Conservation (phyloP, 2,329 filamentous ascomycete genomes). For the Knufia petricola region DNA sequence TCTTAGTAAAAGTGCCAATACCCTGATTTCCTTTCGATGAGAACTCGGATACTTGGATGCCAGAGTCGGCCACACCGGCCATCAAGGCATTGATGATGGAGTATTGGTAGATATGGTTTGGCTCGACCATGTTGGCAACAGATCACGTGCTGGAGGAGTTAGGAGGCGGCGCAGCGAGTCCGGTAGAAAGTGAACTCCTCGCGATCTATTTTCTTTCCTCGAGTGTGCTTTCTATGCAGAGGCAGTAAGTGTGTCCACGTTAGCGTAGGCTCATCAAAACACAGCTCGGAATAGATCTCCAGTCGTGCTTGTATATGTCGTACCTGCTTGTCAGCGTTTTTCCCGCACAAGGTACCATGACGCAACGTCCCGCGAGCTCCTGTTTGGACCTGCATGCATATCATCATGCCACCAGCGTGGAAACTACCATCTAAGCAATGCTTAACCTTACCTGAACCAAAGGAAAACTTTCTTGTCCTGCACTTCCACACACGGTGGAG, state of each 20-base stretch:
- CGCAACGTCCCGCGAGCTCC: neutral
- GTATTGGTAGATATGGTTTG: constrained; percentile 37
- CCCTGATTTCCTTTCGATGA: constrained; percentile 41
- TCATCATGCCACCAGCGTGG: neutral
- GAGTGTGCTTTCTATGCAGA: too few relatives aligned
- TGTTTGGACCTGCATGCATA: neutral
- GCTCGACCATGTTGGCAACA: constrained; percentile 23
- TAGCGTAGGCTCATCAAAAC: too few relatives aligned
- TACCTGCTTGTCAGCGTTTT: neutral
- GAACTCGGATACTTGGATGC: constrained; percentile 39
- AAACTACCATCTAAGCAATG: neutral
- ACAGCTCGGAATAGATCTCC: neutral
- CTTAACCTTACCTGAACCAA: neutral
- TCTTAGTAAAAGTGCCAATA: constrained; percentile 38
- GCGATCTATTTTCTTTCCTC: neutral
- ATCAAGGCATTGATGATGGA: constrained; percentile 36
- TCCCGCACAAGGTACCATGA: neutral
- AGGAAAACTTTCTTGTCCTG: neutral
- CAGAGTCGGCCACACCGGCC: constrained; percentile 37
- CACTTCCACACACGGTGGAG: too few relatives aligned
- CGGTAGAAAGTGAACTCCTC: neutral
- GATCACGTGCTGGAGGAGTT: neutral
- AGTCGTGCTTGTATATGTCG: neutral
- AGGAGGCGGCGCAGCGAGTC: neutral
- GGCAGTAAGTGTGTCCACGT: too few relatives aligned